Evolutionary conservation across 257 asterid genomes (phyloP).

Genomic region (Nicotiana tabacum): DNA sequence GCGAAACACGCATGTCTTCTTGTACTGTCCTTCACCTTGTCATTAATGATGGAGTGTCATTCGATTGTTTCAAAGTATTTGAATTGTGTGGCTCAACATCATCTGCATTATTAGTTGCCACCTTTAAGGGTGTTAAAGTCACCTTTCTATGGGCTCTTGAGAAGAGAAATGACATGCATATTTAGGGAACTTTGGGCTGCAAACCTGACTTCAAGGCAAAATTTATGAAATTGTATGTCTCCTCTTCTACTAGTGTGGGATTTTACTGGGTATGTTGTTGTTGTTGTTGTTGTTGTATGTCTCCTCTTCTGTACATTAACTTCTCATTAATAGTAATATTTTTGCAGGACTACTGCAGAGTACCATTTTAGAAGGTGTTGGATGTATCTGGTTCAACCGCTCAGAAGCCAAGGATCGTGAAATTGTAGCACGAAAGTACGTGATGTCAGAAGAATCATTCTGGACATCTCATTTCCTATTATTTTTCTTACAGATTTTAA

Average conservation of each 20-base stretch:
- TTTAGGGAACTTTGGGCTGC: not conserved
- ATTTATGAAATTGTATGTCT: not conserved
- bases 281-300: not conserved
- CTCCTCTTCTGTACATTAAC: not conserved
- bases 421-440: constrained; percentile 87
- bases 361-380: constrained; percentile 93
- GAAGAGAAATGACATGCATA: not conserved
- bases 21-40: not conserved
- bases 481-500: constrained; percentile 9
- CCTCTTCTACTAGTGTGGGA: not conserved
- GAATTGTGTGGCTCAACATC: not conserved
- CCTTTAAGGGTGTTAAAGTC: not conserved
- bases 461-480: constrained; percentile 7
- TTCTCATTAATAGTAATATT: not conserved
- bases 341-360: constrained; percentile 77
- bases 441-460: not conserved
- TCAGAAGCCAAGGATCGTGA: constrained; percentile 96
- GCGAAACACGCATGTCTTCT: not conserved
- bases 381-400: constrained; percentile 99
- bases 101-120: not conserved
- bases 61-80: not conserved
- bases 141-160: not conserved
- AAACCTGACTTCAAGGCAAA: not conserved
- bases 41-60: not conserved
- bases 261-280: too few species aligned